These are phyloP conservation scores for Tricladium varicosporioides DNA, from an alignment of 2,329 filamentous ascomycete species.

Conservation along the genomic window DNA sequence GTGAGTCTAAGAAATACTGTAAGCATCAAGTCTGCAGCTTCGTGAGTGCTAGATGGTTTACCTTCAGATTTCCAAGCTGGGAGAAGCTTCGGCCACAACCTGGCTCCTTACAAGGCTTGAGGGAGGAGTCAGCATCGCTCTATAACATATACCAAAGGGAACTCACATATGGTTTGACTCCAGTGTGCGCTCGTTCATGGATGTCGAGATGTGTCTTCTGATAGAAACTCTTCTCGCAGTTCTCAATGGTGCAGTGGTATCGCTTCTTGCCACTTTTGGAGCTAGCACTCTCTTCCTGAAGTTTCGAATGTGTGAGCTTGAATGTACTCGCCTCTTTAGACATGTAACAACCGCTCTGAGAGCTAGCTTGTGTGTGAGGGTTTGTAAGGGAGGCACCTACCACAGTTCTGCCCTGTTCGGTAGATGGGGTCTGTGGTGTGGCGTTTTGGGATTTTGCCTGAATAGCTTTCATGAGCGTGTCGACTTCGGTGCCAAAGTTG, in stretches of 20 bases:
- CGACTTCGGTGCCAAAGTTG: constrained; percentile 77
- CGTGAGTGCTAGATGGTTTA: constrained; percentile 33
- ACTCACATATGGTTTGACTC: constrained; percentile 84
- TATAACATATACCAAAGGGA: constrained; percentile 5
- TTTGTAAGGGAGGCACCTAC: constrained; percentile 30
- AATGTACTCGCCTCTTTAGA: constrained; percentile 4
- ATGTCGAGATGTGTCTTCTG: constrained; percentile 94
- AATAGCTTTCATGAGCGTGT: constrained; percentile 85
- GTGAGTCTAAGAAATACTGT: constrained; percentile 61
- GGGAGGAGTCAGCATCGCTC: constrained; percentile 23
- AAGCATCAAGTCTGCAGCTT: constrained; percentile 11
- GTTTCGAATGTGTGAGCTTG: constrained; percentile 24
- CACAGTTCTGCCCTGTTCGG: constrained; percentile 20
- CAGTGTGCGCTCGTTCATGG: constrained; percentile 84
- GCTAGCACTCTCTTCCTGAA: constrained; percentile 21
- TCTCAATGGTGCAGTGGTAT: constrained; percentile 70
- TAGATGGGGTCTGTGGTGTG: constrained; percentile 26
- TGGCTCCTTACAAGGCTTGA: constrained; percentile 59
- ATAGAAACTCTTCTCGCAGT: constrained; percentile 78
- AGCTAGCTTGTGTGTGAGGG: constrained; percentile 27
- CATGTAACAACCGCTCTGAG: constrained; percentile 12
- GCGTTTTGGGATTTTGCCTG: constrained; percentile 60
- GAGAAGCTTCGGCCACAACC: constrained; percentile 80
- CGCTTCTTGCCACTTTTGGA: constrained; percentile 46
- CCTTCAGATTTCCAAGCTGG: constrained; percentile 87